Base-by-base conservation (phyloP, 345 rosid genomes). In the Euphorbia pulcherrima region DNA sequence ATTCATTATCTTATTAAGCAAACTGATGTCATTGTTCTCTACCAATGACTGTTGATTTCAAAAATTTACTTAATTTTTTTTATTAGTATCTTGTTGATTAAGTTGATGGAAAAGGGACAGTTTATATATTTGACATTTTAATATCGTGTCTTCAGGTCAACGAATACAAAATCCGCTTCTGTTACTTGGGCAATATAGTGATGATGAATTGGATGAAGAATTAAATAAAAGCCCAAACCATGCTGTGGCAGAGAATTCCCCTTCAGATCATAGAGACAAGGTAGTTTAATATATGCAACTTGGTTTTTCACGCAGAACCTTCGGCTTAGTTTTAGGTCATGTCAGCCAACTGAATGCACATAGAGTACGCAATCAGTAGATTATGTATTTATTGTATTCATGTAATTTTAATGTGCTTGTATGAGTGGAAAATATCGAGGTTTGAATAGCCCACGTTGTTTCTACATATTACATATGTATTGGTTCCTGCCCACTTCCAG, bases 181-280 rank as follows among this genome's bases (percentile, higher is more conserved):
- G 60, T 81, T 94, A 70, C 97, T 94, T 65, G 97, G 93, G 60
- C 99, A 89, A 64, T 94, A 94, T 68, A 91, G 96, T 56, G 97
- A 91, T 75, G 97, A 87, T 76, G 99, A 94, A 39, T 60, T 82
- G 67, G 90, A 91, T 47, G 90, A 86, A 37, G 86, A 82, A 41
- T 68, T 75, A 17, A 80, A 56, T 77, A 63, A 68, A 61, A 77
- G 35, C 52, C 67, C 58, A 50, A 75, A 63, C 56, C 47, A 64
- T 67, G 75, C 70, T 64, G 59, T 67, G 70, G 73, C 62, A 5
- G 83, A 80, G 57, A 79, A 68, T 76, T 68, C 84, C 29, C 27
- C 75, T 56, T 74, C 72, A 61, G 78, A 70, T 33, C 73, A 65
- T 60, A 70, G 24, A 44, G 86, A 79, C 58, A 80, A 80, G 99